phyloP scores from a whole-genome alignment of 116 monocot genomes.

The Posidonia oceanica region DNA sequence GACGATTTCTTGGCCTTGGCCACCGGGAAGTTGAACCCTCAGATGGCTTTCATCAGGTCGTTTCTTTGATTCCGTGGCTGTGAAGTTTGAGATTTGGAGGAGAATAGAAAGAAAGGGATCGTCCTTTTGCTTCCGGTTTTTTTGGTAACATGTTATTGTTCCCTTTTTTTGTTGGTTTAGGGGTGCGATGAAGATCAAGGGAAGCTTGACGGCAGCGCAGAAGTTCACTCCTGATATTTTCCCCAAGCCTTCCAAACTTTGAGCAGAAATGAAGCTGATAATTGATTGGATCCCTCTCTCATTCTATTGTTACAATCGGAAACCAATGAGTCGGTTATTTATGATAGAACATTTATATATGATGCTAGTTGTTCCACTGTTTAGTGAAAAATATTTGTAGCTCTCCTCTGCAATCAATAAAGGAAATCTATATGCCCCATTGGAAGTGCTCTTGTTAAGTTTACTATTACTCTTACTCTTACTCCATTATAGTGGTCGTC shows the following conservation, averaged over 20 bases:
- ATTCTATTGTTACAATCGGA: too few relatives aligned
- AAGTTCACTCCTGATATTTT: constrained; percentile 98
- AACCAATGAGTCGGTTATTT: too few relatives aligned
- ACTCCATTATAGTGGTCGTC: too few relatives aligned
- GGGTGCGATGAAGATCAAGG: constrained; percentile 91
- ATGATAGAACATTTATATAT: too few relatives aligned
- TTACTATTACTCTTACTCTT: too few relatives aligned
- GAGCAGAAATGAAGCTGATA: constrained; percentile 6
- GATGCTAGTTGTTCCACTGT: too few relatives aligned
- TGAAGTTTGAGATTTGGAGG: background rate
- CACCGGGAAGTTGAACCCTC: constrained; percentile 87
- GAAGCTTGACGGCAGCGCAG: constrained; percentile 80
- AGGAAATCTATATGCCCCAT: too few relatives aligned
- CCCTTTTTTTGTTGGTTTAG: constrained; percentile 17
- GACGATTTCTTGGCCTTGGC: constrained; percentile 67
- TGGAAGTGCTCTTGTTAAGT: too few relatives aligned
- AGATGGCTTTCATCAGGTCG: constrained; percentile 93
- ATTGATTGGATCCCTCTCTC: too few relatives aligned
- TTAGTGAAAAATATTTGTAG: too few relatives aligned
- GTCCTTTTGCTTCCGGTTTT: background rate
- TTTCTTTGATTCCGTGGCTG: background rate
- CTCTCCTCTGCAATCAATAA: too few relatives aligned
- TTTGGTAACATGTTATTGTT: background rate
- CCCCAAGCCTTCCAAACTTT: constrained; percentile 89
- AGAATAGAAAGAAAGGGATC: background rate